These are phyloP conservation scores for Eutrema japonicum DNA, from an alignment of 345 rosid genomes.

Conservation along the genomic window DNA sequence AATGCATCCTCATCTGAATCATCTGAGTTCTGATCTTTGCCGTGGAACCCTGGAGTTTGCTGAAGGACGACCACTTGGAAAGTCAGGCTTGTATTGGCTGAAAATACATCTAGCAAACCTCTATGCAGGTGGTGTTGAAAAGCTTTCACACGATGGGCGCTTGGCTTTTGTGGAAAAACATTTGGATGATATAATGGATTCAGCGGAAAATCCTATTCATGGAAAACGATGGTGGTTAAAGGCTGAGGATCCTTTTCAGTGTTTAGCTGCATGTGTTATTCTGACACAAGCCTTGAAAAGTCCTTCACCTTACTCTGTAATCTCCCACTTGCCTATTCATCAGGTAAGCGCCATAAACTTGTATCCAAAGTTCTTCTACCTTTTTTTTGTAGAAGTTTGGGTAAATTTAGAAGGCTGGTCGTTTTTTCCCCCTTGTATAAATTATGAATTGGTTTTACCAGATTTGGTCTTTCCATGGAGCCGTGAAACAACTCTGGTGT, in stretches of 20 bases:
- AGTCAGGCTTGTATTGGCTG: constrained; percentile 86
- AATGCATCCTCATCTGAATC: constrained; percentile 96
- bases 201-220: constrained; percentile 85
- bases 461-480: not conserved
- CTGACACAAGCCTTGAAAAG: constrained; percentile 85
- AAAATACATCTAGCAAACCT: constrained; percentile 93
- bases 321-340: constrained; percentile 92
- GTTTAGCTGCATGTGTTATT: constrained; percentile 90
- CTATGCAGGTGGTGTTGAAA: constrained; percentile 86
- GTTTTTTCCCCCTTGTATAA: not conserved
- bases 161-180: constrained; percentile 83
- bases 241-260: constrained; percentile 99
- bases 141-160: constrained; percentile 88
- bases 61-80: constrained; percentile 88
- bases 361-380: constrained; percentile 15
- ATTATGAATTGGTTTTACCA: not conserved
- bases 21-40: constrained; percentile 92
- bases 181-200: constrained; percentile 80
- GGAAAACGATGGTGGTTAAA: constrained; percentile 94
- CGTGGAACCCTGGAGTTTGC: constrained; percentile 97
- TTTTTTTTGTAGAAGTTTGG: not conserved
- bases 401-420: not conserved
- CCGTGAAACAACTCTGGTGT: constrained; percentile 2
- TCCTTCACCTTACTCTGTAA: constrained; percentile 65
- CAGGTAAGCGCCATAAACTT: constrained; percentile 61